A percentile compares a stretch with the other conserved stretches of the same genome.
Evolutionary conservation across 2,329 filamentous ascomycete genomes (phyloP).

Genomic region (Aspergillus aculeatinus): DNA sequence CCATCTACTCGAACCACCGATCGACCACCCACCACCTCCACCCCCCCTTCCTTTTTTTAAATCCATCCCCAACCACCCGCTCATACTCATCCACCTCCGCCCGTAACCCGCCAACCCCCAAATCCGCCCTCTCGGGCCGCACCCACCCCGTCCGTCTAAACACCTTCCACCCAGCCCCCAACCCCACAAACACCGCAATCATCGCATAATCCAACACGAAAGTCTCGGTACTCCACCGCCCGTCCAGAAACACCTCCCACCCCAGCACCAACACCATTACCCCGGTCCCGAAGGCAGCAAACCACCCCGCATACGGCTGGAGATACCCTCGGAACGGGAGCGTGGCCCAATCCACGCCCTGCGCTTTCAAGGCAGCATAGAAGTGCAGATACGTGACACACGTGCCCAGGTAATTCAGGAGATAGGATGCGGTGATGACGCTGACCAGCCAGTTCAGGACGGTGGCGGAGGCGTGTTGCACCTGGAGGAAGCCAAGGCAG

Average conservation of each 20-base stretch:
- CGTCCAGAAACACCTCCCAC: conserved; percentile 68
- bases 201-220: conserved; percentile 71
- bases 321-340: conserved; percentile 67
- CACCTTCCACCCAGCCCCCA: conserved; percentile 69
- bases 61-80: background rate
- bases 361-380: conserved; percentile 62
- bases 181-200: conserved; percentile 63
- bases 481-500: conserved; percentile 69
- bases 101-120: conserved; percentile 35
- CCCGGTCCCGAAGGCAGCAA: conserved; percentile 60
- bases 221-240: conserved; percentile 60
- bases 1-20: background rate
- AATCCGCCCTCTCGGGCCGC: conserved; percentile 57
- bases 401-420: conserved; percentile 53
- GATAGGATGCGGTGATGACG: conserved; percentile 28
- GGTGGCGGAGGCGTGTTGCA: conserved; percentile 60
- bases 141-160: conserved; percentile 59
- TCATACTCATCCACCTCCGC: conserved; percentile 31
- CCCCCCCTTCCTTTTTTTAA: background rate
- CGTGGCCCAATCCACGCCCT: conserved; percentile 64
- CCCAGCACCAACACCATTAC: conserved; percentile 70
- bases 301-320: conserved; percentile 70
- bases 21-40: background rate
- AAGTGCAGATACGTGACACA: conserved; percentile 70
- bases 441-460: conserved; percentile 53